Conservation (phyloP, 345 rosid species). For the Hypericum androsaemum region DNA sequence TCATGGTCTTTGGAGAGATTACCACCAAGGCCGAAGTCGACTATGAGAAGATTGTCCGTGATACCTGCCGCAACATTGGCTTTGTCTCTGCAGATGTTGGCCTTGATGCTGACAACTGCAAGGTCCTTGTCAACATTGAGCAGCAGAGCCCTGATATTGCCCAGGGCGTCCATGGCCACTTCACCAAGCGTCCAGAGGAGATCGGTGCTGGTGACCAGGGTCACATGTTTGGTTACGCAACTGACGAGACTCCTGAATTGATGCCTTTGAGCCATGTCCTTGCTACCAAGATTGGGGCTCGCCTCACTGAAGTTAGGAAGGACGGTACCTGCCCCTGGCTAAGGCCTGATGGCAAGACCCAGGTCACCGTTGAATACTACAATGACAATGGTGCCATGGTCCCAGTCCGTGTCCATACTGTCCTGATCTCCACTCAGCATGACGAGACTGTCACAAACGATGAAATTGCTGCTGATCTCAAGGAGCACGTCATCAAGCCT, state of each 20-base stretch:
- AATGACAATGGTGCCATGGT: constrained; percentile 30
- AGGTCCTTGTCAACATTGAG: constrained; percentile 31
- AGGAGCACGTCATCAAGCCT: constrained; percentile 30
- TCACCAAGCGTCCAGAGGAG: constrained; percentile 32
- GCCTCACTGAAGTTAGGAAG: constrained; percentile 28
- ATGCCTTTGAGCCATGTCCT: constrained; percentile 33
- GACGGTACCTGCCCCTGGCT: constrained; percentile 29
- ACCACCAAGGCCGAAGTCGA: constrained; percentile 32
- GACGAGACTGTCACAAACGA: constrained; percentile 32
- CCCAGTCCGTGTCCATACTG: constrained; percentile 31
- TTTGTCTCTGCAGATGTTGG: constrained; percentile 27
- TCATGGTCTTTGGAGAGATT: constrained; percentile 31
- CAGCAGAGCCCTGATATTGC: constrained; percentile 32
- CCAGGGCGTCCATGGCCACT: constrained; percentile 32
- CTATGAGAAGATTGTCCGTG: constrained; percentile 30
- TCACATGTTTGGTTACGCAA: constrained; percentile 31
- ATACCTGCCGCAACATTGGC: constrained; percentile 25
- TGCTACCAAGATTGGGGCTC: constrained; percentile 30
- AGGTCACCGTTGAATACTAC: constrained; percentile 27
- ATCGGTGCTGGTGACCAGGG: constrained; percentile 35
- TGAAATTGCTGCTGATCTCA: constrained; percentile 29
- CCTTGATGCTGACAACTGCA: constrained; percentile 30
- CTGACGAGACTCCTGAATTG: constrained; percentile 26
- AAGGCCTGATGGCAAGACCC: constrained; percentile 30
- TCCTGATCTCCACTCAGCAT: constrained; percentile 31